Conservation (phyloP, 441 rosid genomes). For the Codiaeum variegatum region DNA sequence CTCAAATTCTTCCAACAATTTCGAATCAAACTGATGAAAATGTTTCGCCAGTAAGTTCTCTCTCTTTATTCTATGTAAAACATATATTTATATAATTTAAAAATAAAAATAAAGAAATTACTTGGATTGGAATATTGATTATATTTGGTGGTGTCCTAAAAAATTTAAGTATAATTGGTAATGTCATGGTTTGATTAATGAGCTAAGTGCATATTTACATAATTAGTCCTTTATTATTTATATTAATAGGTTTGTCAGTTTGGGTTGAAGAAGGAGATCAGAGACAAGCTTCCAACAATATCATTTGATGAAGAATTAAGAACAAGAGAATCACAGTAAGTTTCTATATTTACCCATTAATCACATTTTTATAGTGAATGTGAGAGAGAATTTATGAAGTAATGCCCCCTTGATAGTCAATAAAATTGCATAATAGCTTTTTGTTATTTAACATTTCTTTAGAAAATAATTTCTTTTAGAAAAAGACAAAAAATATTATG, state of each 20-base stretch:
- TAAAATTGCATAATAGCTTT: slow-evolving; percentile 2
- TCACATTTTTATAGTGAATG: no score
- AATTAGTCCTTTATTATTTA: not conserved
- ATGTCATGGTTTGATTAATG: not conserved
- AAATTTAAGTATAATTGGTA: not conserved
- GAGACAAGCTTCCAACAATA: slow-evolving; percentile 59
- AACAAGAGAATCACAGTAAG: slow-evolving; percentile 79
- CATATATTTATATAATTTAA: no score
- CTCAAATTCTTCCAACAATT: slow-evolving; percentile 44
- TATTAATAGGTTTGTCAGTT: slow-evolving; percentile 33
- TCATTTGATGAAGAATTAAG: slow-evolving; percentile 72
- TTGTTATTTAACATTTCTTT: slow-evolving; percentile 4
- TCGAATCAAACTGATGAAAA: slow-evolving; percentile 36
- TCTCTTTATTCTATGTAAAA: not conserved
- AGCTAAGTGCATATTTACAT: not conserved
- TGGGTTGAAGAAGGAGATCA: slow-evolving; percentile 56
- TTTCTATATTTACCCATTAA: slow-evolving; percentile 15
- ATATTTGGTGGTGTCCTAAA: not conserved
- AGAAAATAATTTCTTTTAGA: not conserved
- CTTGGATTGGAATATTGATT: not conserved
- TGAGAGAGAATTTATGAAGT: not conserved
- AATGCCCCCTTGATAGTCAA: not conserved
- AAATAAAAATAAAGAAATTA: not conserved
- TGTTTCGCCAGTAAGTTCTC: slow-evolving; percentile 45
- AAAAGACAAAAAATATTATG: not conserved